A percentile compares a stretch with the other conserved stretches of the same genome.
Conservation (phyloP, 169 alveolate genomes). For the Plasmodium cynomolgi region DNA sequence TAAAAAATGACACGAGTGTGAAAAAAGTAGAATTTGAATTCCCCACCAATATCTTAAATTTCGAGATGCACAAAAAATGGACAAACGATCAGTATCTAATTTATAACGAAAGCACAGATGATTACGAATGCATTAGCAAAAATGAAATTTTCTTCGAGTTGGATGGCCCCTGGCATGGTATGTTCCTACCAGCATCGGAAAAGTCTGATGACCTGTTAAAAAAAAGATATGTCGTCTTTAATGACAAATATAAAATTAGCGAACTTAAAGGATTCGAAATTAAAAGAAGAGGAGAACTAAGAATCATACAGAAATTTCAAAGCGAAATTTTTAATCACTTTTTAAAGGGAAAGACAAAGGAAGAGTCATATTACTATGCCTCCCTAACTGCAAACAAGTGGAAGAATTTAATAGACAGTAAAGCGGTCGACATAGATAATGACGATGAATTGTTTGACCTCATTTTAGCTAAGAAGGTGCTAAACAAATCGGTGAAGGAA, state of each 20-base stretch:
- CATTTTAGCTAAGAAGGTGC: slow-evolving; percentile 93
- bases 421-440: slow-evolving; percentile 91
- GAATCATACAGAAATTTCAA: slow-evolving; percentile 96
- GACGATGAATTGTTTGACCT: slow-evolving; percentile 94
- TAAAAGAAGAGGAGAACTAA: slow-evolving; percentile 99
- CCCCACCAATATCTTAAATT: slow-evolving; percentile 96
- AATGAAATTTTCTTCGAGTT: slow-evolving; percentile 98
- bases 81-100: slow-evolving; percentile 96
- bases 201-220: slow-evolving; percentile 96
- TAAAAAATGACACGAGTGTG: slow-evolving; percentile 24
- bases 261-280: slow-evolving; percentile 98
- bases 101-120: slow-evolving; percentile 77
- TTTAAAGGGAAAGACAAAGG: slow-evolving; percentile 93
- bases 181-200: slow-evolving; percentile 98
- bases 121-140: slow-evolving; percentile 88
- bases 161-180: slow-evolving; percentile 99
- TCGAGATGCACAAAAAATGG: slow-evolving; percentile 94
- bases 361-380: slow-evolving; percentile 95
- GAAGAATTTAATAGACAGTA: slow-evolving; percentile 91
- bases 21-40: slow-evolving; percentile 87
- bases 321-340: slow-evolving; percentile 96
- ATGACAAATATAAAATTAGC: slow-evolving; percentile 92
- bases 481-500: slow-evolving; percentile 91
- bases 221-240: slow-evolving; percentile 97
- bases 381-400: slow-evolving; percentile 94